Percentiles rank a stretch among this genome's conserved stretches.
Conservation (phyloP, 2,329 filamentous ascomycete species). For the Neonectria magnoliae region DNA sequence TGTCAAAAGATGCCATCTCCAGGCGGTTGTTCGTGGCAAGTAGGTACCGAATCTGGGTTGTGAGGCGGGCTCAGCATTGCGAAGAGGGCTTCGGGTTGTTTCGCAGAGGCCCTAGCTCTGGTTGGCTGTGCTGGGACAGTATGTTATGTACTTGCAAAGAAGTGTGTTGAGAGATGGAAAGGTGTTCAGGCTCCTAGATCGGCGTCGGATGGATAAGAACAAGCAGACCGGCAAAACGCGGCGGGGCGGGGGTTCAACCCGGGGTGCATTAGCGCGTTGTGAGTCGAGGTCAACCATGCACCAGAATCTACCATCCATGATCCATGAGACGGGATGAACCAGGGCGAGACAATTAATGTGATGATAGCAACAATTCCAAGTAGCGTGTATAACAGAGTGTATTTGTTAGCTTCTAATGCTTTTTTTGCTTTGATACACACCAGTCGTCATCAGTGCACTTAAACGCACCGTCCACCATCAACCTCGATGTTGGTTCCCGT, state of each 20-base stretch:
- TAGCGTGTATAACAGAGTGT: neutral
- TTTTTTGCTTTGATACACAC: neutral
- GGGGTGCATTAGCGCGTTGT: constrained; percentile 15
- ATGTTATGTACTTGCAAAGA: neutral
- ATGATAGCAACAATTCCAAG: neutral
- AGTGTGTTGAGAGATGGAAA: neutral
- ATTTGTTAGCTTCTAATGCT: neutral
- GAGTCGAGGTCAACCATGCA: neutral
- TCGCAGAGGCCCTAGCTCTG: neutral
- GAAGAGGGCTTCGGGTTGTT: neutral
- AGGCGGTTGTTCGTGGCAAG: neutral
- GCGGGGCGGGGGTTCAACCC: constrained; percentile 8
- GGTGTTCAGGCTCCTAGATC: constrained; percentile 6
- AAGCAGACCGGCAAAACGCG: neutral
- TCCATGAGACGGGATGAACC: neutral
- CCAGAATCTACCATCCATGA: neutral
- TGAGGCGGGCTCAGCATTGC: neutral
- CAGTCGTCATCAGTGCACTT: neutral
- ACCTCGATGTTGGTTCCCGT: constrained; percentile 75
- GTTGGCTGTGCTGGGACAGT: neutral
- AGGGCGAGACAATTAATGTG: neutral
- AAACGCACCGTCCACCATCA: constrained; percentile 45
- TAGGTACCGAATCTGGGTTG: neutral
- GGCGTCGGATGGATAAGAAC: neutral
- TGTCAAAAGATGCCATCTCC: neutral